These are phyloP conservation scores for Mrakia frigida DNA, from an alignment of 768 basidiomycete species.

Conservation along the genomic window DNA sequence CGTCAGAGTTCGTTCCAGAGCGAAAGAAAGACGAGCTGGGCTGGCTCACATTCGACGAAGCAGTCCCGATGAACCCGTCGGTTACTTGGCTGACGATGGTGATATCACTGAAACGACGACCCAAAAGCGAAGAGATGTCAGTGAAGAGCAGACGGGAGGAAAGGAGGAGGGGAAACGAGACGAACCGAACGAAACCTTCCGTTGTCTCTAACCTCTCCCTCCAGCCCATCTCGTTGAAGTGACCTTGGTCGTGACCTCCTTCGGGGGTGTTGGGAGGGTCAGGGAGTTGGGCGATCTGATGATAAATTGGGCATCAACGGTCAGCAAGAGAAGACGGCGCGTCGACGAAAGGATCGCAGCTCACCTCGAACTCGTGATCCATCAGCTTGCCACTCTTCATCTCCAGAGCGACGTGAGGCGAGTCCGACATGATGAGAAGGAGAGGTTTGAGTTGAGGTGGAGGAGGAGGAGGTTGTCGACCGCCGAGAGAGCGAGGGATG, in stretches of 20 bases:
- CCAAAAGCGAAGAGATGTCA: background rate
- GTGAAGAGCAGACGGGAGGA: background rate
- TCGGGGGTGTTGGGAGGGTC: background rate
- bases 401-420: background rate
- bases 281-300: constrained; percentile 3
- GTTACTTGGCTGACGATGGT: constrained; percentile 2
- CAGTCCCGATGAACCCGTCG: background rate
- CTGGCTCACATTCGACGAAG: background rate
- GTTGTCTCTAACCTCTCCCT: background rate
- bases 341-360: background rate
- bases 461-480: background rate
- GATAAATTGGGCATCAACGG: background rate
- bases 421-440: constrained; percentile 5
- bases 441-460: background rate
- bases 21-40: too few relatives aligned
- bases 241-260: background rate
- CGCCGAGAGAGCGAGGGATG: background rate
- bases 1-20: background rate
- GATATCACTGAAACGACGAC: background rate
- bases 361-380: constrained; percentile 8
- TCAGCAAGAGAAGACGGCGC: background rate
- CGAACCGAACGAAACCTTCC: background rate
- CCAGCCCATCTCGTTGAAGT: constrained; percentile 2
- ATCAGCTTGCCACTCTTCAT: constrained; percentile 6
- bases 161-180: background rate